Evolutionary conservation across 2,329 filamentous ascomycete species (phyloP).

Genomic region (Phaeoacremonium minimum): DNA sequence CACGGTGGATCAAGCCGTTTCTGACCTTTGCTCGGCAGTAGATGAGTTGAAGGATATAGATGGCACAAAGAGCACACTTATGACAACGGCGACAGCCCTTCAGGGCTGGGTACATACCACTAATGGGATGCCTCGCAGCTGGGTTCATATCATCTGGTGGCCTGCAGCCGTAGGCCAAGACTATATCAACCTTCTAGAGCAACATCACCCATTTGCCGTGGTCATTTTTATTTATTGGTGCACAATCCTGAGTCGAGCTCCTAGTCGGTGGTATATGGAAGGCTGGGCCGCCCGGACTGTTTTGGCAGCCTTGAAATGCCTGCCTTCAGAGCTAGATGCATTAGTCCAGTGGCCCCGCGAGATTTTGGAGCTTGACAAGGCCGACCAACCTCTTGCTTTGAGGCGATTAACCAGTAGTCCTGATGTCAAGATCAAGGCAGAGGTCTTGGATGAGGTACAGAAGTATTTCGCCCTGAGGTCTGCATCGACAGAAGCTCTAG

Average conservation of each 20-base stretch:
- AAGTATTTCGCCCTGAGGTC: no score
- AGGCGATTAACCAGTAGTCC: no score
- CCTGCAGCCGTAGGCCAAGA: constrained; percentile 13
- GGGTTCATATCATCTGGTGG: constrained; percentile 16
- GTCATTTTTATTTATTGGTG: constrained; percentile 18
- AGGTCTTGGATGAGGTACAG: no score
- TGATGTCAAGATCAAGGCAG: no score
- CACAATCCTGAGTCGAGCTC: constrained; percentile 15
- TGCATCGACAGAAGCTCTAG: no score
- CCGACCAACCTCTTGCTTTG: no score
- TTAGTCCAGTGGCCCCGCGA: no score
- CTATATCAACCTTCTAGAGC: constrained; percentile 12
- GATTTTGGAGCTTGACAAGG: no score
- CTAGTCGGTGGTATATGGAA: constrained; percentile 15
- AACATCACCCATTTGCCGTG: constrained; percentile 12
- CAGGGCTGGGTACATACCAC: constrained; percentile 12
- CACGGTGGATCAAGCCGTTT: no score
- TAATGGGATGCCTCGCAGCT: constrained; percentile 11
- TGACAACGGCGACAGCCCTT: constrained; percentile 3
- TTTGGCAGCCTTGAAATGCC: constrained; percentile 11
- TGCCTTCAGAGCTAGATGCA: no score
- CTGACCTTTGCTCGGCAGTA: no score
- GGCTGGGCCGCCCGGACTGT: constrained; percentile 15
- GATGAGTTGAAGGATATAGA: neutral
- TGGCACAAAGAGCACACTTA: neutral